phyloP scores from a whole-genome alignment of 2,329 filamentous ascomycete genomes.

The Botrytis squamosa region DNA sequence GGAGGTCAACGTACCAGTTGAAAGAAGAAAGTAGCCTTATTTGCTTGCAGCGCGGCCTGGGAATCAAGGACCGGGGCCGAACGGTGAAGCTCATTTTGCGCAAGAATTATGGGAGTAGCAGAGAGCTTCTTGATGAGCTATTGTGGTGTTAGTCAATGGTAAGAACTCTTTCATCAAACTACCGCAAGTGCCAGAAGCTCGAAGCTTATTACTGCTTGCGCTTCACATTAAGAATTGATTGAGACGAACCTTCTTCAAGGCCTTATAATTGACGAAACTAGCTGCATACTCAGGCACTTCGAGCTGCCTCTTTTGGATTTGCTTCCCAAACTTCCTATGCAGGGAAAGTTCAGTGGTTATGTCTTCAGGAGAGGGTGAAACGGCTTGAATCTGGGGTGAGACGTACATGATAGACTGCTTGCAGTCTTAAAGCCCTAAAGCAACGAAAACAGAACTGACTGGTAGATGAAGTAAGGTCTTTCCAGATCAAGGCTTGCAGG shows the following conservation, averaged over 20 bases:
- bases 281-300: conserved; percentile 99
- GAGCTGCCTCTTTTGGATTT: conserved; percentile 98
- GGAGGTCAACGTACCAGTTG: conserved; percentile 66
- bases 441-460: conserved; percentile 25
- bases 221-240: conserved; percentile 13
- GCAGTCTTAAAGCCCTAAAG: conserved; percentile 33
- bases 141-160: conserved; percentile 35
- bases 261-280: conserved; percentile 99
- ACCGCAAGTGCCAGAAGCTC: neutral
- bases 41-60: conserved; percentile 89
- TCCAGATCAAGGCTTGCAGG: neutral
- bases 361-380: neutral
- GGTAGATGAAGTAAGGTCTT: conserved; percentile 18
- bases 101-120: conserved; percentile 78
- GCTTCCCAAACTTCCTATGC: conserved; percentile 97
- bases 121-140: conserved; percentile 98
- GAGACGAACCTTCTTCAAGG: conserved; percentile 83
- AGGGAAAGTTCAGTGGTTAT: conserved; percentile 22
- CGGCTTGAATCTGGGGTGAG: conserved; percentile 3
- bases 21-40: conserved; percentile 99
- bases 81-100: conserved; percentile 65
- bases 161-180: conserved; percentile 11
- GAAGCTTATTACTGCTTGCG: neutral
- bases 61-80: conserved; percentile 60
- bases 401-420: conserved; percentile 39